These are phyloP conservation scores for Pichia nakasei DNA, from an alignment of 805 yeast species.

Conservation along the genomic window DNA sequence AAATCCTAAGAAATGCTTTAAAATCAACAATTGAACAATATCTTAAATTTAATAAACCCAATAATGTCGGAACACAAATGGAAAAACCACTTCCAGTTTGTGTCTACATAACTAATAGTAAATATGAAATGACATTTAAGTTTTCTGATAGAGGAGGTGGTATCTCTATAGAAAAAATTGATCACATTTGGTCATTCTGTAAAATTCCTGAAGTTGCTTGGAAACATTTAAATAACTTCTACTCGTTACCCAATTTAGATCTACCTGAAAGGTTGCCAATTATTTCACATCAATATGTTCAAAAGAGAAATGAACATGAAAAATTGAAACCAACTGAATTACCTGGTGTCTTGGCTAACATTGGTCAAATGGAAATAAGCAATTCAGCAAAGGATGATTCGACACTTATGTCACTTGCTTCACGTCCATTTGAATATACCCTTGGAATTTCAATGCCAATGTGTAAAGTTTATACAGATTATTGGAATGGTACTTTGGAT, in stretches of 20 bases:
- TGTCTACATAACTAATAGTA: slow-evolving; percentile 63
- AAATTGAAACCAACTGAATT: slow-evolving; percentile 7
- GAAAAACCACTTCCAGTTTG: slow-evolving; percentile 57
- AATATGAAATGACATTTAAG: slow-evolving; percentile 61
- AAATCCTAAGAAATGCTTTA: slow-evolving; percentile 73
- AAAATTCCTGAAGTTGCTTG: slow-evolving; percentile 54
- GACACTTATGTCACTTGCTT: slow-evolving; percentile 55
- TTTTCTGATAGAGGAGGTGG: slow-evolving; percentile 93
- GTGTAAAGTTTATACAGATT: slow-evolving; percentile 88
- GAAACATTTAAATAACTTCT: slow-evolving; percentile 55
- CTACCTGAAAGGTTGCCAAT: slow-evolving; percentile 25
- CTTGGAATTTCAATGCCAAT: slow-evolving; percentile 87
- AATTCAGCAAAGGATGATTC: slow-evolving; percentile 25
- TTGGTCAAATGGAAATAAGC: slow-evolving; percentile 26
- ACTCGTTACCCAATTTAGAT: slow-evolving; percentile 56
- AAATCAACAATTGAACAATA: slow-evolving; percentile 65
- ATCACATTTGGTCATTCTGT: slow-evolving; percentile 81
- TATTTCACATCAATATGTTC: slow-evolving; percentile 12
- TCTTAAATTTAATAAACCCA: slow-evolving; percentile 18
- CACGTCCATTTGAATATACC: slow-evolving; percentile 65
- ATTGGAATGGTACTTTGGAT: slow-evolving; percentile 89
- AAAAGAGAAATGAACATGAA: background rate
- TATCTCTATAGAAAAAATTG: slow-evolving; percentile 46
- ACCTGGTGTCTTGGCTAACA: slow-evolving; percentile 21
- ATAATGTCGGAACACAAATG: slow-evolving; percentile 9